Conservation (phyloP, 192 early-diverging fungal genomes). For the Rhizophagus clarus region DNA sequence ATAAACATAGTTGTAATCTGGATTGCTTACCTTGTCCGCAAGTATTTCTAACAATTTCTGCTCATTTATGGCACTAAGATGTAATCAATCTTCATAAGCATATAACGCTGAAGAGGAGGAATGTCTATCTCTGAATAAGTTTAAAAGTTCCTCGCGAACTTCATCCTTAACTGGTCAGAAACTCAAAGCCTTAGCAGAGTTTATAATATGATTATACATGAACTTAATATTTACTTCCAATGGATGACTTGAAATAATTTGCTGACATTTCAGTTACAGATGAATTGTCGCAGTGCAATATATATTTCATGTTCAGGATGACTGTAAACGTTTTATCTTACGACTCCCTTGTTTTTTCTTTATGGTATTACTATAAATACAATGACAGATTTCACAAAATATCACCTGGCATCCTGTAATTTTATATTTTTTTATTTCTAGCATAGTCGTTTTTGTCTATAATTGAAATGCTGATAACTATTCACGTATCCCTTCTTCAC, state of each 20-base stretch:
- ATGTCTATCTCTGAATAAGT: conserved; percentile 10
- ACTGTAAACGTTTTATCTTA: neutral
- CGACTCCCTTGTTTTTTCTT: conserved; percentile 16
- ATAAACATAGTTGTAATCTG: too few species aligned
- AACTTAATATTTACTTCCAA: conserved; percentile 14
- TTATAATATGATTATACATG: conserved; percentile 4
- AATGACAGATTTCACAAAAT: conserved; percentile 5
- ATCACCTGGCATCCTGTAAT: conserved; percentile 1
- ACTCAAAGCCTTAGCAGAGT: neutral
- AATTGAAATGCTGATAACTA: neutral
- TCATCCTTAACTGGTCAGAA: conserved; percentile 3
- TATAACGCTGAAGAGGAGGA: neutral
- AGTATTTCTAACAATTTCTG: too few species aligned
- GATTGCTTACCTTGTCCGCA: too few species aligned
- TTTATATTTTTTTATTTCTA: conserved; percentile 3
- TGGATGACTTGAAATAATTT: neutral
- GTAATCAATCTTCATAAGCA: too few species aligned
- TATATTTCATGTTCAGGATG: neutral
- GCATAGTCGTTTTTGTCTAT: neutral
- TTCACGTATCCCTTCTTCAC: neutral
- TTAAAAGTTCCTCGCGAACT: neutral
- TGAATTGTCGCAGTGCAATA: conserved; percentile 1
- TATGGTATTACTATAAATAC: conserved; percentile 7
- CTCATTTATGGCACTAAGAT: too few species aligned
- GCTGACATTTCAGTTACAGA: neutral